Conservation (phyloP, 176 grass and related monocot species). For the Zea luxurians region DNA sequence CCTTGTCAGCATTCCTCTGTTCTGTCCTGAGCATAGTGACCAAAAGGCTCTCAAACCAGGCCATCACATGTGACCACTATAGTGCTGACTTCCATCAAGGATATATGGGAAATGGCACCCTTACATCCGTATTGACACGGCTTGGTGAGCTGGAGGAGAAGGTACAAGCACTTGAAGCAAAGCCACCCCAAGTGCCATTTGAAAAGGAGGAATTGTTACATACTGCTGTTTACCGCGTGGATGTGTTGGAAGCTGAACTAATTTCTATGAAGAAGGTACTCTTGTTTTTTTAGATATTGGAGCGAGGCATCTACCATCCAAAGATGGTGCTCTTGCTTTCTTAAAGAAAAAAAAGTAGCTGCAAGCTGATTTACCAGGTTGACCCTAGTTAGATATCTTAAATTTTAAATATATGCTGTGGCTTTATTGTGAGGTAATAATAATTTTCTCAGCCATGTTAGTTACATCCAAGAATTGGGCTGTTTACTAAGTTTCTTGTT, state of each 20-base stretch:
- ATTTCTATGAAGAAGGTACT: conserved; percentile 90
- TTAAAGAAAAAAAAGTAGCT: no score
- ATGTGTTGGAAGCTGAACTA: conserved; percentile 91
- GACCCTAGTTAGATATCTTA: not conserved
- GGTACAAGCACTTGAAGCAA: conserved; percentile 58
- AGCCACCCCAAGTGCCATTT: conserved; percentile 70
- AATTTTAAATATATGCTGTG: not conserved
- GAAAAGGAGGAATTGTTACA: conserved; percentile 86
- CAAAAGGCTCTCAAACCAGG: conserved; percentile 52
- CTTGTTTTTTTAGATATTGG: not conserved
- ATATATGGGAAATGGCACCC: conserved; percentile 37
- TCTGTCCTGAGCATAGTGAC: conserved; percentile 49
- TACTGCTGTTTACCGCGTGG: conserved; percentile 59
- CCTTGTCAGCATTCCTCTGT: conserved; percentile 54
- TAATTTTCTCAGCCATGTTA: not conserved
- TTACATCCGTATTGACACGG: conserved; percentile 48
- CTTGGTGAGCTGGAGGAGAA: conserved; percentile 81
- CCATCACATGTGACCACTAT: conserved; percentile 6
- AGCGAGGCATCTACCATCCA: no score
- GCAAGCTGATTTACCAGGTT: not conserved
- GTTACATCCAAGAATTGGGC: not conserved
- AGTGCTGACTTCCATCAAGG: conserved; percentile 12
- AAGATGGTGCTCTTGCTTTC: no score
- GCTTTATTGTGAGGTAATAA: conserved; percentile 8
- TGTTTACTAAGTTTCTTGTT: conserved; percentile 12